Evolutionary conservation across 1,284 basidiomycete species (phyloP), one percentile per base, ranked within the genome.

Genomic region (Boletellus deceptivus): DNA sequence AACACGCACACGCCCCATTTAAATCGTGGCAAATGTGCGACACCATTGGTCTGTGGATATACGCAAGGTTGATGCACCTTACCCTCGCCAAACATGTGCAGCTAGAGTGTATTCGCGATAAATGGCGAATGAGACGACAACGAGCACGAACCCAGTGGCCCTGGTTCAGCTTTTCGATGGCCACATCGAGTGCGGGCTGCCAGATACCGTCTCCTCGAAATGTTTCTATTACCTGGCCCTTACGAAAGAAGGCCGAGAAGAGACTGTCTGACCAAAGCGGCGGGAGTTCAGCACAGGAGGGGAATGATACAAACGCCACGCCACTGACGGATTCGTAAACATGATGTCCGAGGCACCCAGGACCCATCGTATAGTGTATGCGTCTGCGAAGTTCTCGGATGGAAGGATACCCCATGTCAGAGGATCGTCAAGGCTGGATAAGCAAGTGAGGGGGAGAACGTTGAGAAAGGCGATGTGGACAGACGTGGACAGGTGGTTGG

Each of bases 1-100:
- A 46, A 52, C 24, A 88, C 90, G 68, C 67, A 93, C 85, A 98
- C 77, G 51, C 96, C 97, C 97, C 96, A 99, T 75, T 97, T 97
- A 72, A 99, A 98, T 41, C 91, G 76, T 6, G 86, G 76, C 54
- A 98, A 68, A 38, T 75, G 72, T 9, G 77, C 71, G 16, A 71
- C 60, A 2, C 65, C 68, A 39, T 67, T 61, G 36, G 72, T 70
- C 41, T 61, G 67, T 27, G 64, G 73, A 62, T 88, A 84, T 9
- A 76, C 71, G 20, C 75, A 64, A 24, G 84, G 77, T 65, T 93
- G 94, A 63, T 93, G 90, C 41, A 98, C 84, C 59, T 89, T 91
- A 20, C 96, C 95, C 70, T 99, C 97, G 0, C 93, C 85, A 60
- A 95, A 99, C 38, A 99, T 77, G 65, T 99, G 96, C 11, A 98